Base-by-base conservation (phyloP, 805 yeast species). In the Barnettozyma pratensis region DNA sequence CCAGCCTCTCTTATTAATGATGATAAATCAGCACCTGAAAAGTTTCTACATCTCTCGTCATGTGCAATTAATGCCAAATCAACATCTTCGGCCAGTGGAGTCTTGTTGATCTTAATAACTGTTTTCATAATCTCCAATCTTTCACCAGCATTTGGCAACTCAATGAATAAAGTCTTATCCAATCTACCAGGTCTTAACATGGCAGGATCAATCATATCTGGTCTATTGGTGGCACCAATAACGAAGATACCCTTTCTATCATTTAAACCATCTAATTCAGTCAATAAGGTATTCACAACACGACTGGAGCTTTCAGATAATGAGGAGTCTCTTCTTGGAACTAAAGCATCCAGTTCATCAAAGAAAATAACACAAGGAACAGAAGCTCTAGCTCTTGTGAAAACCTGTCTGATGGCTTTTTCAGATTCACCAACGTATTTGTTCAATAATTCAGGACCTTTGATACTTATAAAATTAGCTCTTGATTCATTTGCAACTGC, bases 401-500 rank as follows among this genome's bases (percentile, higher is more conserved):
- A 92, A 1, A 92, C 96, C 63, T 91, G 97, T 50, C 99, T 75
- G 11, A 92, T 90, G 1, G 97, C 96, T 47, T 91, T 77, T 63
- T 94, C 98, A 2, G 95, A 85, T 62, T 92, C 99, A 61, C 99
- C 99, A 41, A 92, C 98, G 60, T 89, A 92, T 66, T 92, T 92
- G 64, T 94, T 92, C 57, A 92, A 74, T 40, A 94, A 70, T 64
- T 94, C 99, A 0, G 99, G 99, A 2, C 99, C 99, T 54, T 95
- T 85, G 32, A 94, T 90, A 9, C 96, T 87, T 37, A 94, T 94
- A 67, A 94, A 94, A 64, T 94, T 94, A 10, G 98, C 98, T 46
- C 95, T 77, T 0, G 97, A 89, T 67, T 94, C 98, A 64, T 92
- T 92, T 9, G 99, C 99, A 3, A 94, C 98, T 2, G 99, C 99